Conservation (phyloP, 2,329 filamentous ascomycete genomes). For the Penicillium capsulatum region DNA sequence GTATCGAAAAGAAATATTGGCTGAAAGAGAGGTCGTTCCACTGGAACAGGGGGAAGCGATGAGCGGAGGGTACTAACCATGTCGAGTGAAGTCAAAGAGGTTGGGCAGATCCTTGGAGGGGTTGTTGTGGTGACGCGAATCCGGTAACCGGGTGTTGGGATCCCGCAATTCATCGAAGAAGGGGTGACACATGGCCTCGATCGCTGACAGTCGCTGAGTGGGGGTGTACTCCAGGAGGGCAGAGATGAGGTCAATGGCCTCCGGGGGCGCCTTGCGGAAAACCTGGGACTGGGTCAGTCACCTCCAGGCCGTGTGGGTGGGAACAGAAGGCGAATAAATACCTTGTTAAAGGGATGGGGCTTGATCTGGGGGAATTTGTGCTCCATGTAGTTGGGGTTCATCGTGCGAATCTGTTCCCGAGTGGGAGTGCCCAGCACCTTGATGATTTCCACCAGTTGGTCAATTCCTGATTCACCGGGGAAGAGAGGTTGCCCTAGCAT, state of each 20-base stretch:
- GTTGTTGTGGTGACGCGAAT: constrained; percentile 84
- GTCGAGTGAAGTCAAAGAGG: constrained; percentile 88
- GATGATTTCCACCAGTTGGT: constrained; percentile 98
- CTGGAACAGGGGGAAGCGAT: too few species aligned
- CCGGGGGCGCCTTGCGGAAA: constrained; percentile 90
- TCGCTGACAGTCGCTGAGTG: constrained; percentile 85
- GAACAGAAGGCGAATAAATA: constrained; percentile 26
- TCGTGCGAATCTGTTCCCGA: constrained; percentile 95
- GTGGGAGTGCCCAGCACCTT: constrained; percentile 97
- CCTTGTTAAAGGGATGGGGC: constrained; percentile 96
- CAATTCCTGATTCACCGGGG: constrained; percentile 96
- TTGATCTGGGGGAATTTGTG: constrained; percentile 99
- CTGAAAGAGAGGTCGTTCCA: too few species aligned
- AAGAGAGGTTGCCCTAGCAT: constrained; percentile 98
- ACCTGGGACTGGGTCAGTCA: constrained; percentile 52
- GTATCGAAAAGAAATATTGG: too few species aligned
- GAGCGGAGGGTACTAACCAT: constrained; percentile 63
- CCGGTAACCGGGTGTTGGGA: constrained; percentile 82
- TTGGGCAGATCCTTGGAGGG: constrained; percentile 75
- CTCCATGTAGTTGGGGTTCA: constrained; percentile 99
- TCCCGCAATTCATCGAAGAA: constrained; percentile 98
- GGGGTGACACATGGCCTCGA: constrained; percentile 96
- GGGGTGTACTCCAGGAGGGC: constrained; percentile 94
- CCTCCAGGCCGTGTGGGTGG: background rate
- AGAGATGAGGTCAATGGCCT: constrained; percentile 92